Percentiles rank a stretch among this genome's conserved stretches.
phyloP scores from a whole-genome alignment of 495 filamentous ascomycete species.

The Peziza echinospora region DNA sequence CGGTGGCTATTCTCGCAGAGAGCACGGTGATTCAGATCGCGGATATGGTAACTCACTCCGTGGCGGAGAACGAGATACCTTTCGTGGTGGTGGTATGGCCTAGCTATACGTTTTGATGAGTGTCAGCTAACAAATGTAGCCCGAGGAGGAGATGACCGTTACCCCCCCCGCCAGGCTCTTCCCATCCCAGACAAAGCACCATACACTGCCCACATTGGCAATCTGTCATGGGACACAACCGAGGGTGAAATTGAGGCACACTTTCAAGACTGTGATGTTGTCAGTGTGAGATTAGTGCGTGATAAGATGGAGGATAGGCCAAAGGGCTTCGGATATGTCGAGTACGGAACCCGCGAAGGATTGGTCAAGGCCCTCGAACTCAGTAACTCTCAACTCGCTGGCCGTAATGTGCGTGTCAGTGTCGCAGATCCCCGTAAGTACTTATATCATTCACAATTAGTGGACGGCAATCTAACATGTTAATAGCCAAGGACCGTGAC shows the following conservation, averaged over 20 bases:
- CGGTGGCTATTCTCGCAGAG: slow-evolving; percentile 15
- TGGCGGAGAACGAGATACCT: slow-evolving; percentile 3
- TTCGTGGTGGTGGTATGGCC: slow-evolving; percentile 7
- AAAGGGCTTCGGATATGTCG: slow-evolving; percentile 95
- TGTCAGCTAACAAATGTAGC: slow-evolving; percentile 13
- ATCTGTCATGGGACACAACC: slow-evolving; percentile 84
- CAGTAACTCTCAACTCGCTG: slow-evolving; percentile 57
- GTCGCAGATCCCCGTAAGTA: slow-evolving; percentile 66
- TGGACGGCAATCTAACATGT: slow-evolving; percentile 2
- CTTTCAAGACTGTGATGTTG: slow-evolving; percentile 61
- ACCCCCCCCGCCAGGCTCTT: slow-evolving; percentile 45
- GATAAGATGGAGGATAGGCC: slow-evolving; percentile 77
- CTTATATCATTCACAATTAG: not conserved
- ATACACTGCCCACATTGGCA: slow-evolving; percentile 87
- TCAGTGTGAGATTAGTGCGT: slow-evolving; percentile 83
- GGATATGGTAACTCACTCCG: slow-evolving; percentile 9
- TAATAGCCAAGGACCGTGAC: slow-evolving; percentile 50
- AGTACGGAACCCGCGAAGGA: slow-evolving; percentile 72
- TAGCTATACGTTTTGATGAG: slow-evolving; percentile 20
- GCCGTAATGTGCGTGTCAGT: slow-evolving; percentile 68
- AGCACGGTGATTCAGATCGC: slow-evolving; percentile 14
- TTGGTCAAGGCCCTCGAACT: slow-evolving; percentile 76
- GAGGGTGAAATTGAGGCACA: slow-evolving; percentile 60
- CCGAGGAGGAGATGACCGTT: slow-evolving; percentile 22
- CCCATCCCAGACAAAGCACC: slow-evolving; percentile 78